Base-by-base conservation (phyloP, 176 grass and related monocot genomes). In the Alloteropsis semialata region DNA sequence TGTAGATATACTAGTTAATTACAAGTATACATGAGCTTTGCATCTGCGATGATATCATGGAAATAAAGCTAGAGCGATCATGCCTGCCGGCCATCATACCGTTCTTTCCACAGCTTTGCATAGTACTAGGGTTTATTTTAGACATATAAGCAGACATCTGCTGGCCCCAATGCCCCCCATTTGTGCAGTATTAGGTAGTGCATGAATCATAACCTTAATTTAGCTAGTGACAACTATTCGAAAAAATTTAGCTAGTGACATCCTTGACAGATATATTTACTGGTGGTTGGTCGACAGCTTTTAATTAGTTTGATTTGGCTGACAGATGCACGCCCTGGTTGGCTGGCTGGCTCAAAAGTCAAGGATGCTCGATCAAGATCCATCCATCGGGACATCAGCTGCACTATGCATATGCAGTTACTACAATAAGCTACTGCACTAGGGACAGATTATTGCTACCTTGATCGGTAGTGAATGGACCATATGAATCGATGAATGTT, bases 71-170 rank as follows among this genome's bases (percentile, higher is more conserved):
- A 29, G 24, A 59, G 5, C 11, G 24, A 69, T 39, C n/a, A 56
- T 77, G 38, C 19, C 72, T 76, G 72, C 82, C 72, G 54, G 72
- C 48, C 61, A 84, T 34, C 32, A 53, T 41, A 64, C 30, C 41
- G 17, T 10, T 2, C 58, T 64, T 60, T 37, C 22, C 42, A 48
- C 55, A 54, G 2, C 43, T 49, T 60, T 64, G 61, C 8, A 65
- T 37, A 37, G 46, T 25, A 37, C n/a, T 55, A 56, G 27, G 60
- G 77, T 17, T 53, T 80, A 55, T 54, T 68, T 28, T 68, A 79
- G 59, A 24, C 43, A 46, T 70, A 17, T 39, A 39, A 72, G 41
- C 14, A 48, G 43, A 72, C 43, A 77, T 60, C 57, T 32, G 17
- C 15, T 60, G 75, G 2, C 38, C 25, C 38, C n/a, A 59, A 0